phyloP scores from a whole-genome alignment of 1,284 basidiomycete species.

The Boletus sp. region DNA sequence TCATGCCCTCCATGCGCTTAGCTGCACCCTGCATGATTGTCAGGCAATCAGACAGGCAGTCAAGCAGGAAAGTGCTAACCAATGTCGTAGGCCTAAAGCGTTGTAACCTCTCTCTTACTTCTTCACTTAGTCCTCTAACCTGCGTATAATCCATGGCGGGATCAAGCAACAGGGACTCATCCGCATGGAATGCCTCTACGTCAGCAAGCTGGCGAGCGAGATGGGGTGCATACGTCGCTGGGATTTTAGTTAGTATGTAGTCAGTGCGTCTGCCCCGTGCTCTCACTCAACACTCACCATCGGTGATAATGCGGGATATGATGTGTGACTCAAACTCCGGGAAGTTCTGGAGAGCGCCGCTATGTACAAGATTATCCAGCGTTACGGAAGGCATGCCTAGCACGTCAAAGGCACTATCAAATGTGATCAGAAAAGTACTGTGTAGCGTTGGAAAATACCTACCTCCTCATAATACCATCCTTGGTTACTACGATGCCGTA shows the following conservation, averaged over 20 bases:
- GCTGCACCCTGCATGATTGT: constrained; percentile 60
- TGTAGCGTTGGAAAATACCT: constrained; percentile 8
- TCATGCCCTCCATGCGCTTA: constrained; percentile 86
- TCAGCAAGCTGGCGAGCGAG: constrained; percentile 71
- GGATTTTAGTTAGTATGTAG: constrained; percentile 1
- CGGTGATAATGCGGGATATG: constrained; percentile 62
- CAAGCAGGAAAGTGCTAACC: constrained; percentile 35
- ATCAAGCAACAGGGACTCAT: constrained; percentile 71
- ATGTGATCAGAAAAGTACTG: background rate
- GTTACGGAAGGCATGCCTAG: constrained; percentile 62
- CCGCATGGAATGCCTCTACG: constrained; percentile 70
- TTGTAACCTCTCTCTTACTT: constrained; percentile 67
- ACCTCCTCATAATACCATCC: constrained; percentile 65
- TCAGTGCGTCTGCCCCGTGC: background rate
- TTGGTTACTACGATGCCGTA: constrained; percentile 53
- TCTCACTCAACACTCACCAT: constrained; percentile 54
- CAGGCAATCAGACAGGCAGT: background rate
- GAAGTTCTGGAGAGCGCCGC: constrained; percentile 53
- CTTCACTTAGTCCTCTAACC: constrained; percentile 70
- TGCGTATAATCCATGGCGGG: constrained; percentile 64
- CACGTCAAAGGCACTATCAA: constrained; percentile 67
- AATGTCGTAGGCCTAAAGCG: constrained; percentile 65
- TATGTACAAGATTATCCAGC: constrained; percentile 40
- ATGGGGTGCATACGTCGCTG: constrained; percentile 51
- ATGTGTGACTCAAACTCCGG: constrained; percentile 47